phyloP scores from a whole-genome alignment of 208 protist genomes.

The Angomonas deanei region DNA sequence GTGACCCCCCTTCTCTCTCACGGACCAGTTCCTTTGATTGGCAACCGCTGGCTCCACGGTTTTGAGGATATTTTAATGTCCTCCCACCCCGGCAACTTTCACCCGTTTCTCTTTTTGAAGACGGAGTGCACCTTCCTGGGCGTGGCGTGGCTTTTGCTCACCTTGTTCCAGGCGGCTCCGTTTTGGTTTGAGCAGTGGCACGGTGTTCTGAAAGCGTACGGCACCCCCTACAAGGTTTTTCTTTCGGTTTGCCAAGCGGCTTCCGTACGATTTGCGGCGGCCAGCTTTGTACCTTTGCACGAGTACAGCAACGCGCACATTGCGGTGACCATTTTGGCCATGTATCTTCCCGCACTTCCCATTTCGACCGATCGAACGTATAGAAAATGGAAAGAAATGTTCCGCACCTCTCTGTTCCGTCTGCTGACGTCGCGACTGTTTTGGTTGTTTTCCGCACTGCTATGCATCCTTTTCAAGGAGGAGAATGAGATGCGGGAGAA shows the following conservation, averaged over 20 bases:
- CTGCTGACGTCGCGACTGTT: conserved; percentile 73
- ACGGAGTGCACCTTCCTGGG: conserved; percentile 50
- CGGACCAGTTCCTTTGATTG: neutral
- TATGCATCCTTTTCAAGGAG: conserved; percentile 52
- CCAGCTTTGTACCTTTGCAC: conserved; percentile 50
- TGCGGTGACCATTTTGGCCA: conserved; percentile 62
- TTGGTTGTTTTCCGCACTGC: conserved; percentile 62
- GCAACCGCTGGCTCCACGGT: conserved; percentile 26
- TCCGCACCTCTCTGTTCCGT: conserved; percentile 52
- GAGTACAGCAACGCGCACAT: conserved; percentile 73
- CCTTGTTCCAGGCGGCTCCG: conserved; percentile 41
- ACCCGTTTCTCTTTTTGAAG: conserved; percentile 62
- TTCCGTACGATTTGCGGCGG: conserved; percentile 64
- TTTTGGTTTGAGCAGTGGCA: conserved; percentile 76
- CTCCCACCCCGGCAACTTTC: conserved; percentile 42
- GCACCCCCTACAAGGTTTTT: conserved; percentile 52
- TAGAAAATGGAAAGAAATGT: conserved; percentile 69
- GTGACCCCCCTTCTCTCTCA: neutral
- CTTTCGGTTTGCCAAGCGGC: conserved; percentile 64
- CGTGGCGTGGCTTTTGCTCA: conserved; percentile 48
- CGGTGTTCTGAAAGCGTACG: conserved; percentile 29
- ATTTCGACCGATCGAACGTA: conserved; percentile 73
- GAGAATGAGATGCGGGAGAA: conserved; percentile 21
- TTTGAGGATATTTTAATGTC: conserved; percentile 49
- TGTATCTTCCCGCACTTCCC: conserved; percentile 74